Conservation (phyloP, 2,329 filamentous ascomycete species). For the Exophiala lecanii-corni region DNA sequence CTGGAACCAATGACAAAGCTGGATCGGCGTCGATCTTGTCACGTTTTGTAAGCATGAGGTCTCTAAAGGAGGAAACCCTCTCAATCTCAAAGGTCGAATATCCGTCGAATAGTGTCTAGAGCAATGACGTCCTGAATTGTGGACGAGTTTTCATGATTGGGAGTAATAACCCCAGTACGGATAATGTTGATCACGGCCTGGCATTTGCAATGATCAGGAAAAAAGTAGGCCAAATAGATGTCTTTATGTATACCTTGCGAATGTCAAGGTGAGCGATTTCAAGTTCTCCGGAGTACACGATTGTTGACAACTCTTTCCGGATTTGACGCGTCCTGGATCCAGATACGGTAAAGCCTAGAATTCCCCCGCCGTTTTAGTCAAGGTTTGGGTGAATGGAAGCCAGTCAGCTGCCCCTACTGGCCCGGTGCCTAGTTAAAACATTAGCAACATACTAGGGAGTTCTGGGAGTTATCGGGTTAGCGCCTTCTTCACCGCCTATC, state of each 20-base stretch:
- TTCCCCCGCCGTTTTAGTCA: background rate
- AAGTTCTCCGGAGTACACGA: too few relatives aligned
- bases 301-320: too few relatives aligned
- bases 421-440: background rate
- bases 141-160: too few relatives aligned
- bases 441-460: too few relatives aligned
- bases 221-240: too few relatives aligned
- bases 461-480: constrained; percentile 2
- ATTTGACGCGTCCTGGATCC: constrained; percentile 1
- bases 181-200: too few relatives aligned
- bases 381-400: too few relatives aligned
- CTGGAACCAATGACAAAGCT: constrained; percentile 56
- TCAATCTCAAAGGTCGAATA: constrained; percentile 46
- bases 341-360: background rate
- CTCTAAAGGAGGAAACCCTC: constrained; percentile 54
- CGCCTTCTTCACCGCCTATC: constrained; percentile 21
- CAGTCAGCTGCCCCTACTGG: background rate
- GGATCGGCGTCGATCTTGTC: constrained; percentile 49
- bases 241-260: too few relatives aligned
- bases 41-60: constrained; percentile 53
- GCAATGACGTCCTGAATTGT: too few relatives aligned
- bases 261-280: too few relatives aligned
- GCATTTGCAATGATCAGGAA: too few relatives aligned
- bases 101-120: constrained; percentile 47
- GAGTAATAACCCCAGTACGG: too few relatives aligned